Conservation (phyloP, 495 filamentous ascomycete genomes). For the Thozetella sp. region DNA sequence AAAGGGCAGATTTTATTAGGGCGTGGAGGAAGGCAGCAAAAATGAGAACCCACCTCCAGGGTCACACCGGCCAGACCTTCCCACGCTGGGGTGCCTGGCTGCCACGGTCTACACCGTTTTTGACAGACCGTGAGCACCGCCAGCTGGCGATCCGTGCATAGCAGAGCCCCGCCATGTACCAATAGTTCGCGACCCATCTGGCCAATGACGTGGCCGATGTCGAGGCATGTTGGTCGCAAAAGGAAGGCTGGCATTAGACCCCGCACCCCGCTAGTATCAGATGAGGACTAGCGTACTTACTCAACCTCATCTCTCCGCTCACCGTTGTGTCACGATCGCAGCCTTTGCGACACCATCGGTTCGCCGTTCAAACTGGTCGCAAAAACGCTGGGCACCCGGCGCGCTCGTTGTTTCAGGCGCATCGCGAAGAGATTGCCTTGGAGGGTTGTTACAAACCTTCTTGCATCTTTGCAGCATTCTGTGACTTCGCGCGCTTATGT, state of each 20-base stretch:
- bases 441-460: too few species aligned
- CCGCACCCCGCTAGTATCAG: background rate
- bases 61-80: background rate
- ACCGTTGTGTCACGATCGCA: background rate
- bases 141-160: background rate
- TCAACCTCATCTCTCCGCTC: background rate
- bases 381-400: too few species aligned
- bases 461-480: too few species aligned
- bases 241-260: constrained; percentile 7
- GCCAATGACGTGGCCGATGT: background rate
- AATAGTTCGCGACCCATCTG: background rate
- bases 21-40: too few species aligned
- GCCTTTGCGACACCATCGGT: background rate
- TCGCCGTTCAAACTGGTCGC: background rate
- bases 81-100: background rate
- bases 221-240: constrained; percentile 2
- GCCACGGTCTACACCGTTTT: background rate
- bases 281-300: background rate
- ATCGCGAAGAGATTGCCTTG: too few species aligned
- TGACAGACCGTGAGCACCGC: background rate
- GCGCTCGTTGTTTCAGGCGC: too few species aligned
- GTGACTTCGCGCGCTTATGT: too few species aligned
- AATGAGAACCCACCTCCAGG: too few species aligned
- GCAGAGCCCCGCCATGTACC: background rate
- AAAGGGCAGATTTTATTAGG: too few species aligned